These are phyloP conservation scores for Bacterosira constricta DNA, from an alignment of 108 stramenopile genomes.

Conservation along the genomic window DNA sequence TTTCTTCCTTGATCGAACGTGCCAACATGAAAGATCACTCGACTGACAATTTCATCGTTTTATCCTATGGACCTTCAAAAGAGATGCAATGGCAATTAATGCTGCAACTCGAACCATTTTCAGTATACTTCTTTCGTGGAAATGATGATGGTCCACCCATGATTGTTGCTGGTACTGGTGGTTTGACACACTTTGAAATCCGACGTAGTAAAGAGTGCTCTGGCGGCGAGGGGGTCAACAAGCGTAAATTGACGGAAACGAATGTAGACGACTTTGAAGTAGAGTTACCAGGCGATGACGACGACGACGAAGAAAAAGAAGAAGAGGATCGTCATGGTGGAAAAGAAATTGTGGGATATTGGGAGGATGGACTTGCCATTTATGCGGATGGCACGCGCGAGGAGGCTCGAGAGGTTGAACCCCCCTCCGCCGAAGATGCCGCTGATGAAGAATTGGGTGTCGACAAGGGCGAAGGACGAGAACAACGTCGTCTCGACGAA, in stretches of 20 bases:
- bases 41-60: constrained; percentile 41
- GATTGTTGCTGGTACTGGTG: constrained; percentile 62
- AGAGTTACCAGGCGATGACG: constrained; percentile 39
- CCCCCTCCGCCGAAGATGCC: constrained; percentile 20
- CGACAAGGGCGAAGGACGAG: constrained; percentile 54
- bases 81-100: constrained; percentile 59
- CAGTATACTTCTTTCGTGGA: constrained; percentile 68
- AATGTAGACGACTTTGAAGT: constrained; percentile 19
- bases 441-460: constrained; percentile 41
- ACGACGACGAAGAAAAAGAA: constrained; percentile 17
- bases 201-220: constrained; percentile 49
- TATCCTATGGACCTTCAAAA: constrained; percentile 22
- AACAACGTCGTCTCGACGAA: constrained; percentile 67
- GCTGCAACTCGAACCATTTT: constrained; percentile 73
- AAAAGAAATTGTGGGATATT: constrained; percentile 90
- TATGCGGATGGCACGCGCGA: constrained; percentile 89
- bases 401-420: constrained; percentile 54
- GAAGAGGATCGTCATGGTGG: constrained; percentile 58
- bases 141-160: constrained; percentile 56
- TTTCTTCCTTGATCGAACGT: constrained; percentile 31
- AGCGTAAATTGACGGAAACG: constrained; percentile 16
- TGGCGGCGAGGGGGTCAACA: constrained; percentile 3
- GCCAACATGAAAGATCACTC: constrained; percentile 7
- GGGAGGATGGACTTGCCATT: constrained; percentile 93
- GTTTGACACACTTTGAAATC: constrained; percentile 90